These are phyloP conservation scores for Hagleromyces aurorensis DNA, from an alignment of 805 yeast species.

Conservation along the genomic window DNA sequence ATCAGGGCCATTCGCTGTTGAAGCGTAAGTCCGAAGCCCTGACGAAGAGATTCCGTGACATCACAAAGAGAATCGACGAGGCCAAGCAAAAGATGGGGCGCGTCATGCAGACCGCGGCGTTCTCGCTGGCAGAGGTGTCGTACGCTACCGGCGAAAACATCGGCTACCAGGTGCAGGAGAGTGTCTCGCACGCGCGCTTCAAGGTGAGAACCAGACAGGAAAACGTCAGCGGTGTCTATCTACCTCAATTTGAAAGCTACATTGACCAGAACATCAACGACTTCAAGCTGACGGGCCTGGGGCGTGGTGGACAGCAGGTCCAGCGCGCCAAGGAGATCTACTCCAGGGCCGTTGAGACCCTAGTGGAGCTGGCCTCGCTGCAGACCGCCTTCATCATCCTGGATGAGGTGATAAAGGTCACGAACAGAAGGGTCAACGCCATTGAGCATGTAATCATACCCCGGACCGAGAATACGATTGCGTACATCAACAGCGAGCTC, in stretches of 20 bases:
- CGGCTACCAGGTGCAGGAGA: constrained; percentile 91
- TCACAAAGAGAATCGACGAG: constrained; percentile 87
- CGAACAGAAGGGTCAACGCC: constrained; percentile 97
- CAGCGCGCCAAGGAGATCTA: constrained; percentile 90
- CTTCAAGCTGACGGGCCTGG: constrained; percentile 92
- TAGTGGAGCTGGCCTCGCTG: constrained; percentile 89
- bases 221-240: constrained; percentile 89
- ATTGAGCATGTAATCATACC: constrained; percentile 98
- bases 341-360: constrained; percentile 92
- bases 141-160: constrained; percentile 97
- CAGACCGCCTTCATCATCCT: constrained; percentile 95
- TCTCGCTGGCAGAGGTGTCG: constrained; percentile 92
- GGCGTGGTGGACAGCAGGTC: constrained; percentile 98
- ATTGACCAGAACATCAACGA: constrained; percentile 83
- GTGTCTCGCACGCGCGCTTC: constrained; percentile 85
- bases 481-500: constrained; percentile 86
- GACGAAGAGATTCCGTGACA: constrained; percentile 93
- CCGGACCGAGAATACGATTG: constrained; percentile 91
- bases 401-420: constrained; percentile 96
- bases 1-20: constrained; percentile 87
- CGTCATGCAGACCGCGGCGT: constrained; percentile 97
- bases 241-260: constrained; percentile 86
- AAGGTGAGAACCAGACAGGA: constrained; percentile 88
- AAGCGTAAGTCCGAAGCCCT: constrained; percentile 96
- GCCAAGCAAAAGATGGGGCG: constrained; percentile 96